These are phyloP conservation scores for Cercospora berteroae DNA, from an alignment of 2,329 filamentous ascomycete genomes.

Conservation along the genomic window DNA sequence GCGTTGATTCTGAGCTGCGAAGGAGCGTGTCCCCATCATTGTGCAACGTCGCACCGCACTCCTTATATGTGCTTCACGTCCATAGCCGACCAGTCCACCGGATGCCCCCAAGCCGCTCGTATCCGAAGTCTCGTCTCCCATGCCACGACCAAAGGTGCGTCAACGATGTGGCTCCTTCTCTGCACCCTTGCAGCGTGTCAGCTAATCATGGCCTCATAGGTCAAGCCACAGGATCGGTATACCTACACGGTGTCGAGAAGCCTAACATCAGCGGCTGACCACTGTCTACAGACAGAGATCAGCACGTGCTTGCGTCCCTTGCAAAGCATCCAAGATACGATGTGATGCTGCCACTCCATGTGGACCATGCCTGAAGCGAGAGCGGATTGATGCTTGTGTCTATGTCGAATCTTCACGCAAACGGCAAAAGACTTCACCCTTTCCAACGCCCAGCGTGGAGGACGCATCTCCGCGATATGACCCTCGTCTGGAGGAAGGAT, in stretches of 20 bases:
- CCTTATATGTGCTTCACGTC: slow-evolving; percentile 5
- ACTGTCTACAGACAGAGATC: slow-evolving; percentile 19
- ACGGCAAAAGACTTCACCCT: slow-evolving; percentile 24
- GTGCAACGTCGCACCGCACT: slow-evolving; percentile 5
- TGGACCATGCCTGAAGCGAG: slow-evolving; percentile 24
- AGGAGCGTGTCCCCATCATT: slow-evolving; percentile 1
- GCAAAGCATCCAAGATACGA: slow-evolving; percentile 29
- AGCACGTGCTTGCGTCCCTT: slow-evolving; percentile 25
- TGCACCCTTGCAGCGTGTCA: not conserved
- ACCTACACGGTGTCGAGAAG: not conserved
- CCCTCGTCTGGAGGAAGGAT: not conserved
- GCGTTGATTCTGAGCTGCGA: not conserved
- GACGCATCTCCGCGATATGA: slow-evolving; percentile 22
- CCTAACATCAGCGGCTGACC: not conserved
- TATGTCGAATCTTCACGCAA: slow-evolving; percentile 26
- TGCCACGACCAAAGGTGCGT: slow-evolving; percentile 27
- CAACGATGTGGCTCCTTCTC: not conserved
- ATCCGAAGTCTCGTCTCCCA: slow-evolving; percentile 13
- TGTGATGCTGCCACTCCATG: slow-evolving; percentile 27
- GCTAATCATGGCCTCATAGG: slow-evolving; percentile 14
- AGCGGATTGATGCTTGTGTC: slow-evolving; percentile 23
- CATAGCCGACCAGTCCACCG: slow-evolving; percentile 12
- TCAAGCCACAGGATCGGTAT: slow-evolving; percentile 20
- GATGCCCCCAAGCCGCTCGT: slow-evolving; percentile 11
- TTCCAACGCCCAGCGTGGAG: slow-evolving; percentile 24